Evolutionary conservation across 371 early-diverging fungal species (phyloP), one percentile per base, ranked within the genome.

Genomic region (Lichtheimia ramosa): DNA sequence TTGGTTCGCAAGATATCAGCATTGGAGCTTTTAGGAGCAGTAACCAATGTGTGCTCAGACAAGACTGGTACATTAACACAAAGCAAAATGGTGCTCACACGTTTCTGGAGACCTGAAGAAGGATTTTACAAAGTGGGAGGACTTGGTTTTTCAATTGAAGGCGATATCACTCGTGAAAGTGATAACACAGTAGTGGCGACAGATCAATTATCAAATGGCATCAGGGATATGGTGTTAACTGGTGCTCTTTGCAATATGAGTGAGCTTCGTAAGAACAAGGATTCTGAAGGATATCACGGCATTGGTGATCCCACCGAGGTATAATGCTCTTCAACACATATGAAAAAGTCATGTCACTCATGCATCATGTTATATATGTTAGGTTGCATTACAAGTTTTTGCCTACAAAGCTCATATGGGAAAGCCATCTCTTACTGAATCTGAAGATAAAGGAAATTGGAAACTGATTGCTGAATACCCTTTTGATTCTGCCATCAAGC

Each of bases 1-100:
- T 59, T 97, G 16, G 95, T 97, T 1, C 87, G 95, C 59, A 92
- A 94, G 60, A 79, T 97, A 14, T 89, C 89, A 13, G 89, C 93
- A 6, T 81, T 98, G 1, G 97, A 97, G 76, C 88, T 90, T 12
- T 73, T 97, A 6, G 97, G 97, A 28, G 87, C 92, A 2, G 93
- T 97, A 3, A 93, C 94, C 43, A 89, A 91, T 61, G 90, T 98
- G 56, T 96, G 96, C 69, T 94, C 96, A 0, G 96, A 96, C 67
- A 97, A 98, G 82, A 96, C 96, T 0, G 97, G 97, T 48, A 97
- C 97, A 0, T 70, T 97, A 24, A 96, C 96, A 2, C 92, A 94
- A 78, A 96, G 95, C 62, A 94, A 94, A 75, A 92, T 92, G 94
- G 90, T 90, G 8, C 67, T 89, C 20, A 86, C 86, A 12, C 83